phyloP scores from a whole-genome alignment of 2,329 filamentous ascomycete genomes.

The Westerdykella aurantiaca region DNA sequence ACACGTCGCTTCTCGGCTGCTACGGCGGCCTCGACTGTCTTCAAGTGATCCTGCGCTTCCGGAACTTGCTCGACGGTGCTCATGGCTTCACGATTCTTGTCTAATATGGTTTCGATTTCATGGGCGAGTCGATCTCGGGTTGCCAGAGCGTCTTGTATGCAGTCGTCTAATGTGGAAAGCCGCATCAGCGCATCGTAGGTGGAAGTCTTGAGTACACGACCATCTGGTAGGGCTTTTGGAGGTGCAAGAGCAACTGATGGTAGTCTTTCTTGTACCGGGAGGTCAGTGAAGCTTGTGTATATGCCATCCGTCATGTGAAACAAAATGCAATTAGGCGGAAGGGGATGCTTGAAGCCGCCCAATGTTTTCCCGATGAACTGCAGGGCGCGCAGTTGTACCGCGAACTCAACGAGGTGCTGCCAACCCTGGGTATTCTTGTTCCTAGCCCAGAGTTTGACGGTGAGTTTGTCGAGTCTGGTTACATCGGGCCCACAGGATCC shows the following conservation, averaged over 20 bases:
- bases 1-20: conserved; percentile 61
- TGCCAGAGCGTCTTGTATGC: conserved; percentile 80
- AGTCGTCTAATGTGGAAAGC: conserved; percentile 80
- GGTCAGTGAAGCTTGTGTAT: conserved; percentile 68
- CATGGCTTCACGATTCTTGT: conserved; percentile 36
- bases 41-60: conserved; percentile 42
- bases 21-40: conserved; percentile 49
- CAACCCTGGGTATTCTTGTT: conserved; percentile 49
- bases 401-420: conserved; percentile 66
- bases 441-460: conserved; percentile 68
- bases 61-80: conserved; percentile 33
- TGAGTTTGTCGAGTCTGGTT: conserved; percentile 60
- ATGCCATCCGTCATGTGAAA: conserved; percentile 83
- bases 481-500: conserved; percentile 56
- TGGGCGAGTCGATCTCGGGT: conserved; percentile 67
- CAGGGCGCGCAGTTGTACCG: conserved; percentile 64
- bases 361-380: conserved; percentile 68
- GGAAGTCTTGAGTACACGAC: conserved; percentile 57
- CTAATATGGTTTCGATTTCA: conserved; percentile 62
- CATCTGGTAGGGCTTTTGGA: conserved; percentile 40
- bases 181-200: conserved; percentile 87
- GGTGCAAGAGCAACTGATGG: conserved; percentile 25
- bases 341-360: conserved; percentile 58
- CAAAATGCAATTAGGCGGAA: conserved; percentile 75
- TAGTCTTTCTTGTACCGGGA: conserved; percentile 46